Conservation (phyloP, 164 flowering plant genomes). For the Chimonanthus salicifolius region DNA sequence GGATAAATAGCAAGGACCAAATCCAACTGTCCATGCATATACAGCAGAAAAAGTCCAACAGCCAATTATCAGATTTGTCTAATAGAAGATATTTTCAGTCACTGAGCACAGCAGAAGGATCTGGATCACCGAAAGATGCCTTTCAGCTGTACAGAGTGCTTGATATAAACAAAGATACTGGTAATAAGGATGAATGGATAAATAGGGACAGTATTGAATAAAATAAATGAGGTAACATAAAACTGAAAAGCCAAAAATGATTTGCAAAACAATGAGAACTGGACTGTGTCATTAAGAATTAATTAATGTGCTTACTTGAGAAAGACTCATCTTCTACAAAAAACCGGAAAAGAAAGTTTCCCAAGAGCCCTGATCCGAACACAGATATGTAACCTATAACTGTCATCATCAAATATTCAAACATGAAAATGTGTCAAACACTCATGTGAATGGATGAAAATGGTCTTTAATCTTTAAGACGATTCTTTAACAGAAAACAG, state of each 20-base stretch:
- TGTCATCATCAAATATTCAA: slow-evolving; percentile 28
- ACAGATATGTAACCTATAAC: slow-evolving; percentile 63
- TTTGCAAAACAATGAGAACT: not conserved
- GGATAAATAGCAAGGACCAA: not conserved
- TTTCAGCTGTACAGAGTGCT: too few species aligned
- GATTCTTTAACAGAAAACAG: slow-evolving; percentile 2
- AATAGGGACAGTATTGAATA: not conserved
- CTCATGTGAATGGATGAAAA: slow-evolving; percentile 1
- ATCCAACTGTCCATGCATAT: not conserved
- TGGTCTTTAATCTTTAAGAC: not conserved
- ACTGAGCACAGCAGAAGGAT: not conserved
- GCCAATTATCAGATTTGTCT: not conserved
- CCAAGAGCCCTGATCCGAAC: slow-evolving; percentile 75
- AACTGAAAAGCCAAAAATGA: not conserved
- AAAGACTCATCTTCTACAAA: slow-evolving; percentile 66
- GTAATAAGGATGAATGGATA: not conserved
- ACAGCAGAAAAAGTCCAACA: not conserved
- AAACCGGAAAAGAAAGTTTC: slow-evolving; percentile 57
- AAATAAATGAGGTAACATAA: not conserved
- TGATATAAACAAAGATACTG: not conserved
- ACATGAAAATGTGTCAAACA: not conserved
- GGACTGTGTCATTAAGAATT: not conserved
- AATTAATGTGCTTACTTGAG: slow-evolving; percentile 56
- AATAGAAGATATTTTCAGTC: not conserved
- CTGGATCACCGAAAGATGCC: not conserved